Evolutionary conservation across 2,329 filamentous ascomycete genomes (phyloP).

Genomic region (Xylariaceae sp.): DNA sequence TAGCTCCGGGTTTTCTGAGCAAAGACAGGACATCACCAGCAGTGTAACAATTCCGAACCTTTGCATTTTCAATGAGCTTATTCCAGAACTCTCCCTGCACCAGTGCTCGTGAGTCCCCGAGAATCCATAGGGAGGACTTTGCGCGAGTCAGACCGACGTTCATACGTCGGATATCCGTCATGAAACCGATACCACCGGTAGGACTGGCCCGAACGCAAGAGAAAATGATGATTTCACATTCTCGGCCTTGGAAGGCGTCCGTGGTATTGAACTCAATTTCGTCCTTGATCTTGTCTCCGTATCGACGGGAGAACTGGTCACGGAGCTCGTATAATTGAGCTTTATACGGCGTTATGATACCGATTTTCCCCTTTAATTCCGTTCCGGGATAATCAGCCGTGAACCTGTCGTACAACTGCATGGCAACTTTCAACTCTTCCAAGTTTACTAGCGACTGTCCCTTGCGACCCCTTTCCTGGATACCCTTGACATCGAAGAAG

Average conservation of each 20-base stretch:
- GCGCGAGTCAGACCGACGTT: constrained; percentile 97
- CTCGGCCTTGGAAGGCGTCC: constrained; percentile 94
- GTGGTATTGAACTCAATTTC: constrained; percentile 97
- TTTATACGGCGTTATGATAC: constrained; percentile 98
- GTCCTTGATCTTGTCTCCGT: constrained; percentile 74
- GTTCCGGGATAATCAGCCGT: constrained; percentile 69
- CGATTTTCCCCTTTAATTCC: constrained; percentile 81
- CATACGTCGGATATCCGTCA: constrained; percentile 98
- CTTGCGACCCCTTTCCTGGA: constrained; percentile 77
- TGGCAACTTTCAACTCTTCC: constrained; percentile 82
- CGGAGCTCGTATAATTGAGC: constrained; percentile 84
- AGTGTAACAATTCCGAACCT: constrained; percentile 74
- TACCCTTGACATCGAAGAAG: constrained; percentile 94
- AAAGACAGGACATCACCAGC: constrained; percentile 60
- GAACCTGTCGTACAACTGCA: constrained; percentile 82
- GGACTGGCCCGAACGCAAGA: constrained; percentile 93
- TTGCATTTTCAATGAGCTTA: constrained; percentile 81
- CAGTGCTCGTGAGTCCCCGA: constrained; percentile 87
- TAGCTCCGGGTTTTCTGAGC: constrained; percentile 48
- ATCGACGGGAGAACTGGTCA: constrained; percentile 70
- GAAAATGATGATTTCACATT: constrained; percentile 98
- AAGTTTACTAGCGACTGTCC: constrained; percentile 91
- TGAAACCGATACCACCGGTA: constrained; percentile 96
- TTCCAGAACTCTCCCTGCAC: constrained; percentile 90
- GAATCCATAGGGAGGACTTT: constrained; percentile 93